These are phyloP conservation scores for Rauvolfia tetraphylla DNA, from an alignment of 257 asterid genomes.

Conservation along the genomic window DNA sequence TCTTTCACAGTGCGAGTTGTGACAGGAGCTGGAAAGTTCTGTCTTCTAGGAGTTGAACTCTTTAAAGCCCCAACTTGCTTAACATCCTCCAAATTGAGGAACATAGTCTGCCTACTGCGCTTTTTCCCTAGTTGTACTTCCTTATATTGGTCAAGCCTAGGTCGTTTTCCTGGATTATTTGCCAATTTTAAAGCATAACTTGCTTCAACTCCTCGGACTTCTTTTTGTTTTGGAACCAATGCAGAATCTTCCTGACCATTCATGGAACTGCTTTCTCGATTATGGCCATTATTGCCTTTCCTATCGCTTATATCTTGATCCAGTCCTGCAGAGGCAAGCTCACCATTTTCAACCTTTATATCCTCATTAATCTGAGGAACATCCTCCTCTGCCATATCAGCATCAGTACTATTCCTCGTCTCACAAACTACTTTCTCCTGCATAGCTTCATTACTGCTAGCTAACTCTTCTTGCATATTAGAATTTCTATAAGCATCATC, in stretches of 20 bases:
- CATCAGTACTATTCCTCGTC: slow-evolving; percentile 29
- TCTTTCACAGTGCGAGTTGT: slow-evolving; percentile 72
- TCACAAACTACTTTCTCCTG: slow-evolving; percentile 42
- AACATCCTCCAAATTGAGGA: slow-evolving; percentile 86
- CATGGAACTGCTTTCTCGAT: slow-evolving; percentile 30
- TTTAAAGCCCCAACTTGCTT: slow-evolving; percentile 75
- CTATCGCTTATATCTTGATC: slow-evolving; percentile 57
- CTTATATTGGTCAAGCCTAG: slow-evolving; percentile 81
- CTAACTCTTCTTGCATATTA: slow-evolving; percentile 36
- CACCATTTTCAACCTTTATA: slow-evolving; percentile 47
- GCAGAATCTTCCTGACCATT: slow-evolving; percentile 65
- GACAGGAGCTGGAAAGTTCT: slow-evolving; percentile 73
- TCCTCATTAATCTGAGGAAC: slow-evolving; percentile 33
- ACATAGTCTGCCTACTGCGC: slow-evolving; percentile 94
- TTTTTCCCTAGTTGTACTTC: slow-evolving; percentile 95
- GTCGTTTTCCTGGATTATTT: slow-evolving; percentile 76
- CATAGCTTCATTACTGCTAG: slow-evolving; percentile 38
- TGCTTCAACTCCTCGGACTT: slow-evolving; percentile 76
- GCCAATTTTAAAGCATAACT: slow-evolving; percentile 62
- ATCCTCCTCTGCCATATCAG: slow-evolving; percentile 29
- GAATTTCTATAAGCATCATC: slow-evolving; percentile 37
- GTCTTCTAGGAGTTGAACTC: slow-evolving; percentile 82
- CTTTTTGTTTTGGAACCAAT: slow-evolving; percentile 60
- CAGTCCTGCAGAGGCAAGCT: slow-evolving; percentile 26
- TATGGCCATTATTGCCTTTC: slow-evolving; percentile 34